Evolutionary conservation across 352 stramenopile species (phyloP).

Genomic region (Globisporangium spiculum): DNA sequence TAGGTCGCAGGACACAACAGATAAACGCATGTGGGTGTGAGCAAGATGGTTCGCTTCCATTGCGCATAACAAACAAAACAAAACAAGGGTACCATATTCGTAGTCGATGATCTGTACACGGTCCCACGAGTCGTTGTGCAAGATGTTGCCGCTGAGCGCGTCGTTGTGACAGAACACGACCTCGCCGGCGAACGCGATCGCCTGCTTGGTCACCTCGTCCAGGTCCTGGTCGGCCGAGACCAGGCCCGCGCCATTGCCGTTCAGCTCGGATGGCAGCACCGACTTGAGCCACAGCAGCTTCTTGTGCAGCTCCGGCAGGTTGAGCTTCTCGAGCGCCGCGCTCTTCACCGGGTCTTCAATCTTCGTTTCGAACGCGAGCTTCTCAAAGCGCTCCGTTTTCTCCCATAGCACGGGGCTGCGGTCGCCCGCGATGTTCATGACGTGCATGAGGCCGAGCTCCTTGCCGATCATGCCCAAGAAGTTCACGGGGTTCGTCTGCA

Average conservation of each 20-base stretch:
- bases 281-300: slow-evolving; percentile 83
- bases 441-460: slow-evolving; percentile 88
- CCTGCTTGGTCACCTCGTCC: slow-evolving; percentile 78
- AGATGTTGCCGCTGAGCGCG: slow-evolving; percentile 85
- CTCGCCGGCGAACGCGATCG: slow-evolving; percentile 70
- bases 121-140: slow-evolving; percentile 72
- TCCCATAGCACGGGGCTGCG: slow-evolving; percentile 67
- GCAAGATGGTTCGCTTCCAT: neutral
- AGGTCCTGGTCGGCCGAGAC: slow-evolving; percentile 37
- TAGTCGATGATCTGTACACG: slow-evolving; percentile 95
- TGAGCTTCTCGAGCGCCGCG: slow-evolving; percentile 51
- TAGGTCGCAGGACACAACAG: neutral
- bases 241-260: slow-evolving; percentile 60
- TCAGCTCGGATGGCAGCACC: slow-evolving; percentile 71
- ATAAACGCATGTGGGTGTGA: neutral
- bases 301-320: slow-evolving; percentile 52
- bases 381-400: slow-evolving; percentile 81
- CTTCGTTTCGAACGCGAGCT: slow-evolving; percentile 61
- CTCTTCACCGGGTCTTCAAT: slow-evolving; percentile 61
- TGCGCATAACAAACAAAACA: neutral
- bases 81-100: slow-evolving; percentile 68
- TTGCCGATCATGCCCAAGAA: slow-evolving; percentile 84
- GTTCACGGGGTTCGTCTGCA: slow-evolving; percentile 60
- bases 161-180: slow-evolving; percentile 94
- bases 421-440: slow-evolving; percentile 72